A percentile compares a stretch with the other conserved stretches of the same genome.
Conservation (phyloP, 2,329 filamentous ascomycete genomes). For the Aspergillus uvarum region DNA sequence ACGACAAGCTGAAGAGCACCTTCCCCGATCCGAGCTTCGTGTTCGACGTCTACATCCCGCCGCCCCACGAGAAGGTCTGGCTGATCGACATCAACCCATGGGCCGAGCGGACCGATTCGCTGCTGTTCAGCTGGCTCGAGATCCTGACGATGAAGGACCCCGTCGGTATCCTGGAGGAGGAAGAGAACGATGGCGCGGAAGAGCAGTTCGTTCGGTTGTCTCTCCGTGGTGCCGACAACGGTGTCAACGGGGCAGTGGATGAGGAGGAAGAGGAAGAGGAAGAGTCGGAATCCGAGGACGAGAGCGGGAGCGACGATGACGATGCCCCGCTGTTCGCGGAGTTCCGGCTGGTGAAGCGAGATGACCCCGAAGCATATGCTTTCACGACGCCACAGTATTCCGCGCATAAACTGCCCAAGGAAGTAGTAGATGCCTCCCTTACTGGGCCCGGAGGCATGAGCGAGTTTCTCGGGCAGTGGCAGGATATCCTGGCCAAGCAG, state of each 20-base stretch:
- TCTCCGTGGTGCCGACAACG: constrained; percentile 24
- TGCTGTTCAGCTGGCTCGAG: constrained; percentile 89
- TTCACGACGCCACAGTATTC: constrained; percentile 86
- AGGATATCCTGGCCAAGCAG: constrained; percentile 53
- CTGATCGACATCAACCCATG: constrained; percentile 95
- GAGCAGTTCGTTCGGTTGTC: constrained; percentile 40
- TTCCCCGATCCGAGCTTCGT: constrained; percentile 83
- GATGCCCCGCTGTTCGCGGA: constrained; percentile 64
- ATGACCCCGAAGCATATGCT: constrained; percentile 85
- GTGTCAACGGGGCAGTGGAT: constrained; percentile 12
- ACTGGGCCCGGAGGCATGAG: constrained; percentile 72
- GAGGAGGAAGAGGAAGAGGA: constrained; percentile 22
- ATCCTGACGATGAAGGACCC: constrained; percentile 66
- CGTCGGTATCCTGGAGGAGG: constrained; percentile 36
- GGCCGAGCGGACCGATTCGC: constrained; percentile 82
- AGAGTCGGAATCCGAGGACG: constrained; percentile 37
- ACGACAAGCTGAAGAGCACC: constrained; percentile 67
- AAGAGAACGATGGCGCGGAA: constrained; percentile 33
- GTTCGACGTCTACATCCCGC: constrained; percentile 90
- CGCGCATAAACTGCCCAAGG: constrained; percentile 90
- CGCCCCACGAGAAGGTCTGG: constrained; percentile 71
- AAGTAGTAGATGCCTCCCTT: constrained; percentile 72
- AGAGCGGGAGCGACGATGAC: constrained; percentile 36
- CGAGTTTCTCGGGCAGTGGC: constrained; percentile 78
- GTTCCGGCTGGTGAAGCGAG: constrained; percentile 75